These are phyloP conservation scores for Leccinum ochraceum DNA, from an alignment of 768 basidiomycete species.

Conservation along the genomic window DNA sequence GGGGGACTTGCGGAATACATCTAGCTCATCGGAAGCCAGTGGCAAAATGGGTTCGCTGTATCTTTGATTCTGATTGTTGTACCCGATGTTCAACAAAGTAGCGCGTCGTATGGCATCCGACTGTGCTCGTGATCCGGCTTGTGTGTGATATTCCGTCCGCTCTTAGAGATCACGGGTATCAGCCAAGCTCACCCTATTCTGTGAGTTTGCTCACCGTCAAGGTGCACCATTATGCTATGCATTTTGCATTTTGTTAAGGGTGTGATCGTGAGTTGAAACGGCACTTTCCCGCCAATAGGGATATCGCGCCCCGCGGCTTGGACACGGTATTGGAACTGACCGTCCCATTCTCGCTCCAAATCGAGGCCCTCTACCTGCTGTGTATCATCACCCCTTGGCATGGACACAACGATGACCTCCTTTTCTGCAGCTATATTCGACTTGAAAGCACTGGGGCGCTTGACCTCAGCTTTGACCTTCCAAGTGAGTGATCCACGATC, in stretches of 20 bases:
- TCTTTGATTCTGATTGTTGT: conserved; percentile 42
- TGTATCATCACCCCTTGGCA: conserved; percentile 44
- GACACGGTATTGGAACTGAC: conserved; percentile 80
- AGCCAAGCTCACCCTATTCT: neutral
- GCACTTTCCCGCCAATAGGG: conserved; percentile 80
- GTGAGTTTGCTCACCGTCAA: conserved; percentile 67
- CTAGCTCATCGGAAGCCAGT: conserved; percentile 65
- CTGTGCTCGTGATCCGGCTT: conserved; percentile 66
- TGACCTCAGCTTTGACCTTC: conserved; percentile 77
- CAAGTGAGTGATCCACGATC: conserved; percentile 79
- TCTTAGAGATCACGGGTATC: conserved; percentile 45
- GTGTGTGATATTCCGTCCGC: conserved; percentile 77
- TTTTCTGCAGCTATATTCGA: conserved; percentile 67
- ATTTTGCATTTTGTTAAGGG: conserved; percentile 84
- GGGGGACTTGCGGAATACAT: conserved; percentile 67
- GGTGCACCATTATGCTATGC: conserved; percentile 63
- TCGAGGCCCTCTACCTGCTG: conserved; percentile 80
- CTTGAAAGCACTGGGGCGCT: conserved; percentile 79
- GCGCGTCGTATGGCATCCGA: conserved; percentile 64
- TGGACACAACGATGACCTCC: conserved; percentile 74
- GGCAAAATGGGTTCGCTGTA: conserved; percentile 70
- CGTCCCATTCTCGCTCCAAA: conserved; percentile 90
- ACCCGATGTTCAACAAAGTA: conserved; percentile 61
- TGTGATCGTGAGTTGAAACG: conserved; percentile 77
- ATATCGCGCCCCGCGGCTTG: conserved; percentile 74